Base-by-base conservation (phyloP, 2,329 filamentous ascomycete species). In the Ceratocystis huliohia region DNA sequence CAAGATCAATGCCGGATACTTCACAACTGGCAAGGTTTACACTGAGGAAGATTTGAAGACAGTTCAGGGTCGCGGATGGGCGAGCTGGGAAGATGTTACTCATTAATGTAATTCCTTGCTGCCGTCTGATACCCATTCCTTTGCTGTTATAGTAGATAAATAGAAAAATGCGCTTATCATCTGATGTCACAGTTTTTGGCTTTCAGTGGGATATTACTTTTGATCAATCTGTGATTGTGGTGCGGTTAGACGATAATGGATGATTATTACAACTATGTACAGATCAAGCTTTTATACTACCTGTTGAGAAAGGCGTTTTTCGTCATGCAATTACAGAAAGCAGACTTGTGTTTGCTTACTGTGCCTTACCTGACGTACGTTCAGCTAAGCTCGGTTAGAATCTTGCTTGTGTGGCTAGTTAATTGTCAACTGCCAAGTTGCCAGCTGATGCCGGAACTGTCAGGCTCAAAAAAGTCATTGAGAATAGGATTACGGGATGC, bases 31-130 rank as follows among this genome's bases (percentile, higher is more conserved):
- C 63, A 91, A 94, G 76, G 84, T 90, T 71, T 91, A 95, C 84
- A 94, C 89, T 1, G 85, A 88, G 73, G 88, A 93, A 66, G 92
- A 96, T 75, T 81, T 97, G 69, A 81, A 87, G 70, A 86, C 89
- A 65, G 91, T 97, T 33, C 87, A 94, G 75, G 93, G 93, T 69
- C 84, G 93, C 70, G 88, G 90, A 71, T 96, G 93, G 92, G 91
- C 64, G 17, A 68, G 66, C 64, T 68, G 66, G 66, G 66, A 68
- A 41, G 66, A 96, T 77, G 91, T 68, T 45, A 63, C 66, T n/a
- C 66, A 68, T 30, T 68, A 61, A 66, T 22, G 45, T 41, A 37
- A 5, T 56, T 25, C 13, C 50, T 61, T 65, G 64, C 30, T 61
- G 8, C 44, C 44, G 53, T 65, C 64, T 61, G 41, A 50, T 63